A percentile compares a stretch with the other conserved stretches of the same genome.
These are phyloP conservation scores for Hyphodiscus hymeniophilus DNA, from an alignment of 495 filamentous ascomycete species.

Conservation along the genomic window DNA sequence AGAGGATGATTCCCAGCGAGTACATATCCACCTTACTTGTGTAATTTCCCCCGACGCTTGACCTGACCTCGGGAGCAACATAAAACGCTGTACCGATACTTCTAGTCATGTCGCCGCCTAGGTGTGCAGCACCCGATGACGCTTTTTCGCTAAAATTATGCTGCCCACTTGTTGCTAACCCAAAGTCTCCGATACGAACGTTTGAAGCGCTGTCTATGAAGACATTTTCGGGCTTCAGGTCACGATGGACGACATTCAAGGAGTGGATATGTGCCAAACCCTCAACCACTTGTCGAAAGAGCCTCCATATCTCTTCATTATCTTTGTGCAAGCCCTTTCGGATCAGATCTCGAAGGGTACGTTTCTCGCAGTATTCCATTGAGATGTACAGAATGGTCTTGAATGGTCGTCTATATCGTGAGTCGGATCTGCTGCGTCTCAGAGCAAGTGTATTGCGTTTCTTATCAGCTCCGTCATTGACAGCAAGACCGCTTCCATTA, in stretches of 20 bases:
- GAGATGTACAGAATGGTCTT: constrained; percentile 62
- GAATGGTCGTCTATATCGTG: constrained; percentile 17
- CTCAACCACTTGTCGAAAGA: constrained; percentile 88
- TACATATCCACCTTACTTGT: constrained; percentile 98
- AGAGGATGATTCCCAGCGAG: constrained; percentile 93
- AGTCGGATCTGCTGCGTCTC: constrained; percentile 18
- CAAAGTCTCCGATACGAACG: constrained; percentile 94
- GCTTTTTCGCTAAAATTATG: constrained; percentile 58
- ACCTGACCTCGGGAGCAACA: constrained; percentile 83
- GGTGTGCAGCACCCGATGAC: constrained; percentile 47
- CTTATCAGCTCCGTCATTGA: constrained; percentile 1
- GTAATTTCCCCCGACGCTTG: constrained; percentile 64
- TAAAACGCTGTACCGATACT: constrained; percentile 95
- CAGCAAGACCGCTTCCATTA: constrained; percentile 3
- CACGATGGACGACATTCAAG: constrained; percentile 88
- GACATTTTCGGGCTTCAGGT: constrained; percentile 97
- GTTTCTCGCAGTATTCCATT: constrained; percentile 98
- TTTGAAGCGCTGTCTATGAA: constrained; percentile 89
- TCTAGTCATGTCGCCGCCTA: constrained; percentile 53
- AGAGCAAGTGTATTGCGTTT: constrained; percentile 12
- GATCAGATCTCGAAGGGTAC: constrained; percentile 88
- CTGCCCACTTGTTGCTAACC: constrained; percentile 83
- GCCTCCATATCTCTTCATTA: constrained; percentile 71
- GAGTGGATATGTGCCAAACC: constrained; percentile 85
- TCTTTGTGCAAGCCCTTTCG: constrained; percentile 63